Evolutionary conservation across 2,329 filamentous ascomycete genomes (phyloP), one percentile per base, ranked within the genome.

Genomic region (Alternaria solani): DNA sequence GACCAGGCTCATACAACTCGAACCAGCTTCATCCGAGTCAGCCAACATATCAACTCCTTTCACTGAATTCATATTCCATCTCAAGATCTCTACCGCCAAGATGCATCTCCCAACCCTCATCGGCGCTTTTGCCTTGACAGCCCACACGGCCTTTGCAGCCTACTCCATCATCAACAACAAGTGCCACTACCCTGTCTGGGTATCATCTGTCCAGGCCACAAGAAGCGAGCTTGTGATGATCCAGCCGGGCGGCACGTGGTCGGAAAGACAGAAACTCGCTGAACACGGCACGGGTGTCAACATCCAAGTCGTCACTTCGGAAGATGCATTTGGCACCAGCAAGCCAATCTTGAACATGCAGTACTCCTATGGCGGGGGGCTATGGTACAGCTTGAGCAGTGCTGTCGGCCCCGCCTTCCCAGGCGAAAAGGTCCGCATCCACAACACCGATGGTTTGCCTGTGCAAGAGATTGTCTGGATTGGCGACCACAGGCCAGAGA

Each of bases 351-450:
- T 76, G 42, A 61, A 61, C 26, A 59, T 74, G 34, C 62, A 51
- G 9, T 75, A 75, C 62, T 69, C 66, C 12, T 69, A 59, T 51
- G 9, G 51, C 59, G 30, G 51, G 51, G 63, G 52, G 38, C 51
- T 70, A 5, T 75, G 73, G 52, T 75, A 75, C 49, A 68, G 68
- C 30, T 32, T 75, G 25, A 67, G 66, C 32, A 61, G 63, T 14
- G 41, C 51, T 1, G 46, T 62, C 25, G 72, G 68, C 12, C 12
- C 2, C 32, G 68, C 65, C 30, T 75, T 72, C 44, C 44, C 26
- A 47, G 69, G 65, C 6, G 8, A 65, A 38, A 69, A 65, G 26
- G 30, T 72, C 5, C 64, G 60, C 38, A 30, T 71, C 7, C 51
- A 53, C 25, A 69, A 65, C 28, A 39, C 46, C 5, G 54, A 54